Percentiles rank a stretch among this genome's conserved stretches.
Evolutionary conservation across 1,284 basidiomycete genomes (phyloP).

Genomic region (Chalciporus sp.): DNA sequence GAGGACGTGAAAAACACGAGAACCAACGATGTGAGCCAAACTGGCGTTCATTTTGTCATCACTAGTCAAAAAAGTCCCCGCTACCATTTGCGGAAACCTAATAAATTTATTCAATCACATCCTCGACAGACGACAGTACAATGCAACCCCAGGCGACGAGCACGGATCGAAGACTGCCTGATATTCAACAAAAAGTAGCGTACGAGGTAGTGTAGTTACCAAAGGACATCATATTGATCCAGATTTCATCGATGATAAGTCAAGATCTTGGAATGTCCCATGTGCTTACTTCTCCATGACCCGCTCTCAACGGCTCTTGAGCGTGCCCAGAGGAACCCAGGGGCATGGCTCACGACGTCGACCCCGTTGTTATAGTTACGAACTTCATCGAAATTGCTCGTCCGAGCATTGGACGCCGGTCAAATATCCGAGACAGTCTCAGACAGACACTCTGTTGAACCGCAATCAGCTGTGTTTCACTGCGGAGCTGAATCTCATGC

Average conservation of each 20-base stretch:
- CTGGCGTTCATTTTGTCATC: background rate
- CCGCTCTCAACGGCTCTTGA: background rate
- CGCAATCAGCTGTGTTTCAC: no score
- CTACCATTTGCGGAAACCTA: slow-evolving; percentile 11
- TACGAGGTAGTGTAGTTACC: background rate
- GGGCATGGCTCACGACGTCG: background rate
- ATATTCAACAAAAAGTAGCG: background rate
- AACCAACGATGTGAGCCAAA: background rate
- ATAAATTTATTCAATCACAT: background rate
- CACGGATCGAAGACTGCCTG: background rate
- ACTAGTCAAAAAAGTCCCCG: background rate
- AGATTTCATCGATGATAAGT: no score
- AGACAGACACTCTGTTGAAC: no score
- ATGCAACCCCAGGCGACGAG: background rate
- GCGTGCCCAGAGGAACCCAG: no score
- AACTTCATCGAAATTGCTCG: no score
- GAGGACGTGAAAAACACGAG: slow-evolving; percentile 5
- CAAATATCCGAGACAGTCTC: no score
- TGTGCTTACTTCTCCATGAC: background rate
- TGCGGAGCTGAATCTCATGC: no score
- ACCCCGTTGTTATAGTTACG: background rate
- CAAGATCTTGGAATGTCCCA: background rate
- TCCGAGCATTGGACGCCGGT: no score
- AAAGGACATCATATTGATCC: background rate
- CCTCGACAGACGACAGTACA: no score